Base-by-base conservation (phyloP, 305 asterid genomes). In the Fraxinus paxiana region DNA sequence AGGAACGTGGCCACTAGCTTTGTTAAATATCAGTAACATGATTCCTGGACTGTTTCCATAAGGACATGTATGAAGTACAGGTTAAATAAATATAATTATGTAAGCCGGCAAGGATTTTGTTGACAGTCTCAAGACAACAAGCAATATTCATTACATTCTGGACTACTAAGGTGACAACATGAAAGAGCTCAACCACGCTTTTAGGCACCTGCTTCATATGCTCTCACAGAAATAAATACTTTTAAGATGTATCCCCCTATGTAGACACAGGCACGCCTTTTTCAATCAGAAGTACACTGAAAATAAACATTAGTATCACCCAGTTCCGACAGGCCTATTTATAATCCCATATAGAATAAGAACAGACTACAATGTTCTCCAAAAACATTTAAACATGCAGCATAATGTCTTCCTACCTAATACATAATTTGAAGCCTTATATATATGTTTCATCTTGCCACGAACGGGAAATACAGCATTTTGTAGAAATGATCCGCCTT, bases 1-100 rank as follows among this genome's bases (percentile, higher is more conserved):
- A 59, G 98, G 98, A 76, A 95, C 98, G 48, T 91, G 90, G 75
- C 97, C 92, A 59, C 87, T 87, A 63, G 90, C 85, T 83, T 95
- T 93, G 33, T 85, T 86, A 87, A 86, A 92, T 84, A 95, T 95
- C 88, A 95, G 86, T 82, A 95, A 85, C 98, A 95, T 95, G 86
- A 93, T 93, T 84, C 98, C 98, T 22, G 98, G 98, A 84, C 98
- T 95, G 89, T 89, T 69, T 63, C 78, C 83, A 78, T 76, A 80
- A 41, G 41, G 77, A 74, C 54, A 79, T 1, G 37, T 65, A 65
- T 9, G 34, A 56, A 46, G 61, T n/a, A 54, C 10, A 51, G 37
- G 18, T 54, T 35, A 38, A 38, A 56, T 34, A 51, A 26, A 31
- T 65, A 65, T 26, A 5, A 67, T 67, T 67, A 13, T 10, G 6